These are phyloP conservation scores for Fusarium chaquense DNA, from an alignment of 2,329 filamentous ascomycete genomes.

Conservation along the genomic window DNA sequence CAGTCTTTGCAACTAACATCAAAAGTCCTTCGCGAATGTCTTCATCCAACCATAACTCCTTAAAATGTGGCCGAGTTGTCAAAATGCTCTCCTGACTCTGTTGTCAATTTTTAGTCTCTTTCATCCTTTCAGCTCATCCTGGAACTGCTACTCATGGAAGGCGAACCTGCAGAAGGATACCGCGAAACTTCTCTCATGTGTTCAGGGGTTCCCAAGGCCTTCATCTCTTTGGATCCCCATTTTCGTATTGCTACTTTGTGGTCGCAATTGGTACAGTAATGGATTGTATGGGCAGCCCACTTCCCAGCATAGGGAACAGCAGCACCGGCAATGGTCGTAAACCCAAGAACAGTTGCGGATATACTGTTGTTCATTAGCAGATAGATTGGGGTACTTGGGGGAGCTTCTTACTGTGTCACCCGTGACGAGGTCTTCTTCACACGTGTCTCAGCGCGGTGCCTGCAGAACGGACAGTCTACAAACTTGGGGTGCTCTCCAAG, in stretches of 20 bases:
- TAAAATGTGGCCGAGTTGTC: background rate
- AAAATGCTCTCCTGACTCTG: background rate
- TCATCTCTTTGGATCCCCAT: conserved; percentile 26
- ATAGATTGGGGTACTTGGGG: rapidly evolving
- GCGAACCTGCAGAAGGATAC: conserved; percentile 18
- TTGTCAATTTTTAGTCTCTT: background rate
- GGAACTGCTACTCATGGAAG: background rate
- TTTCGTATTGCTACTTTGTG: conserved; percentile 39
- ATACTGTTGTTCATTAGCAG: conserved; percentile 18
- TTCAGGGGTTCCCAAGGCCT: conserved; percentile 39
- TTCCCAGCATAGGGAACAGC: conserved; percentile 39
- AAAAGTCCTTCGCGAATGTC: too few species aligned
- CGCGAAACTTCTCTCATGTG: conserved; percentile 38
- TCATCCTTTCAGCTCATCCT: background rate
- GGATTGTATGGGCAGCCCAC: conserved; percentile 37
- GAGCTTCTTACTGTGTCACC: conserved; percentile 37
- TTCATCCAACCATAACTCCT: background rate
- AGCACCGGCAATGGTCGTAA: conserved; percentile 39
- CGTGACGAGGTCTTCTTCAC: conserved; percentile 41
- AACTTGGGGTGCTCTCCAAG: conserved; percentile 42
- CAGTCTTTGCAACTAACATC: background rate
- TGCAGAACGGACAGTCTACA: conserved; percentile 45
- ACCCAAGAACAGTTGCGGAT: conserved; percentile 36
- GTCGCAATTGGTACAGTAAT: conserved; percentile 43
- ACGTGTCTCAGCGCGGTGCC: conserved; percentile 31